phyloP scores from a whole-genome alignment of 75 land plant species.

The Adiantum capillusveneris region DNA sequence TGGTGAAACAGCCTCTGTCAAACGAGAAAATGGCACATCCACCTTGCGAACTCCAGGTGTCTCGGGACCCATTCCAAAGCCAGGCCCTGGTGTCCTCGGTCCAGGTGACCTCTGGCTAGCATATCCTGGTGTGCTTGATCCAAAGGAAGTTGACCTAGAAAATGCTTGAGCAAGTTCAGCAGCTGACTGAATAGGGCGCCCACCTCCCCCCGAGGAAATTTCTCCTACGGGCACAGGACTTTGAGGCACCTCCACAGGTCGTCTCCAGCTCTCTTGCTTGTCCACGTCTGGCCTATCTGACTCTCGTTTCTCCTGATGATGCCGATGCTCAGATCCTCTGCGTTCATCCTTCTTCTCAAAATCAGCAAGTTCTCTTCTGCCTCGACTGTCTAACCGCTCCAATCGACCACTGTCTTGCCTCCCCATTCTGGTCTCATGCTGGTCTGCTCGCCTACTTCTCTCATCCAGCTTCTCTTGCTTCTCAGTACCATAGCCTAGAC shows the following conservation, averaged over 20 bases:
- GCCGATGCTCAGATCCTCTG: conserved; percentile 37
- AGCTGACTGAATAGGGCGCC: conserved; percentile 54
- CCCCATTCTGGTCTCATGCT: neutral
- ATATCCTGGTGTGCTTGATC: conserved; percentile 14
- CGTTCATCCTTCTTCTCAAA: conserved; percentile 42
- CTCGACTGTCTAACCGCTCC: conserved; percentile 17
- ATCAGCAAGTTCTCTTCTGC: conserved; percentile 46
- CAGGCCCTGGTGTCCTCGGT: conserved; percentile 16
- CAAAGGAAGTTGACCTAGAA: conserved; percentile 58
- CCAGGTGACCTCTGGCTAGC: conserved; percentile 30
- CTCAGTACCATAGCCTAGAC: neutral
- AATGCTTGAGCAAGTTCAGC: conserved; percentile 89
- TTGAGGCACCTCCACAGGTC: conserved; percentile 46
- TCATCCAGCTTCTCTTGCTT: conserved; percentile 3
- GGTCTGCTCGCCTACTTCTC: neutral
- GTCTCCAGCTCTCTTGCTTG: conserved; percentile 90
- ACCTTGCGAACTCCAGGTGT: conserved; percentile 6
- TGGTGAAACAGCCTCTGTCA: conserved; percentile 27
- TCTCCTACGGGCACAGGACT: conserved; percentile 1
- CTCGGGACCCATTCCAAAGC: conserved; percentile 10
- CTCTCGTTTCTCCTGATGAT: conserved; percentile 23
- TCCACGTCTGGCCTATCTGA: conserved; percentile 41
- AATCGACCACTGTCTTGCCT: conserved; percentile 27
- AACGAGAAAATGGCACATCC: conserved; percentile 65
- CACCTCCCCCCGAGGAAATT: conserved; percentile 22